These are phyloP conservation scores for Cicer arietinum DNA, from an alignment of 306 rosid genomes.

Conservation along the genomic window DNA sequence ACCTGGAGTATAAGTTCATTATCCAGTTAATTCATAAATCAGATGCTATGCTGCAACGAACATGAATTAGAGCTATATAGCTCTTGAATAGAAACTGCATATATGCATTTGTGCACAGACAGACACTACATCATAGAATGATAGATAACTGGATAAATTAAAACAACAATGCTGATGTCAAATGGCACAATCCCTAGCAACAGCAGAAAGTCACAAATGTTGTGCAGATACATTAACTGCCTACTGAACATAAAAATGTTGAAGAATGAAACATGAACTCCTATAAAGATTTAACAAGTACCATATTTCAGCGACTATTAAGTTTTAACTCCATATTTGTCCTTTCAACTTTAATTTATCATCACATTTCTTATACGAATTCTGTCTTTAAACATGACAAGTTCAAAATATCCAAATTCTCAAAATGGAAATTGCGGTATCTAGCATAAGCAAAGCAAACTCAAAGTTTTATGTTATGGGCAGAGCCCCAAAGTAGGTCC, in stretches of 20 bases:
- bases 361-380: neutral
- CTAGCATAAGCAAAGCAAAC: neutral
- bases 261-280: neutral
- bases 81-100: neutral
- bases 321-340: slow-evolving; percentile 8
- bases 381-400: neutral
- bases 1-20: slow-evolving; percentile 53
- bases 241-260: neutral
- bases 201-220: slow-evolving; percentile 5
- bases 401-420: slow-evolving; percentile 24
- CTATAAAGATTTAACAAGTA: neutral
- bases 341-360: neutral
- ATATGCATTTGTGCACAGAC: neutral
- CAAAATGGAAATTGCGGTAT: neutral
- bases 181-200: neutral
- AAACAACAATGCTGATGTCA: neutral
- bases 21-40: slow-evolving; percentile 16
- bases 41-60: slow-evolving; percentile 15
- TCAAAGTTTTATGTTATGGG: neutral
- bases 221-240: neutral
- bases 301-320: neutral
- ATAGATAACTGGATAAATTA: neutral
- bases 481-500: neutral
- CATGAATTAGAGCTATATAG: neutral
- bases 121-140: neutral